These are phyloP conservation scores for Epithemia pelagica DNA, from an alignment of 108 stramenopile species.

Conservation along the genomic window DNA sequence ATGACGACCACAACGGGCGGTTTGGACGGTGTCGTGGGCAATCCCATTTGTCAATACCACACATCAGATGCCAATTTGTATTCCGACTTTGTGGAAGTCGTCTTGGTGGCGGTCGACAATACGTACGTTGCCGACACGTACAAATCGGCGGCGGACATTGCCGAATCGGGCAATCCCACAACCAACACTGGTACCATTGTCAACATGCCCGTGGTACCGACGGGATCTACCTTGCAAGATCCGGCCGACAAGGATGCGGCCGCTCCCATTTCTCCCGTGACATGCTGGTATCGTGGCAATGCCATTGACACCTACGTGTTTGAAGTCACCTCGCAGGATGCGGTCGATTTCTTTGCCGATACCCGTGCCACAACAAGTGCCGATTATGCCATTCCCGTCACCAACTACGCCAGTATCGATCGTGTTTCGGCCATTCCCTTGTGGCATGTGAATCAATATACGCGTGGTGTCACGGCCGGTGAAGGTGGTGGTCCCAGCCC, in stretches of 20 bases:
- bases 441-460: constrained; percentile 24
- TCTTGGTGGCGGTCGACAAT: constrained; percentile 13
- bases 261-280: constrained; percentile 21
- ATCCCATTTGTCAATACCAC: constrained; percentile 23
- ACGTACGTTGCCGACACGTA: constrained; percentile 14
- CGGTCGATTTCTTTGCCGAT: constrained; percentile 12
- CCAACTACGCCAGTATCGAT: constrained; percentile 4
- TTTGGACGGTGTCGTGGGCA: constrained; percentile 19
- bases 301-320: constrained; percentile 20
- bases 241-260: background rate
- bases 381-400: constrained; percentile 11
- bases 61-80: constrained; percentile 12
- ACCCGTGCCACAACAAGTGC: constrained; percentile 1
- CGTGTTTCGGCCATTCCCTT: constrained; percentile 15
- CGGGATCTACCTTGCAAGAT: constrained; percentile 16
- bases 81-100: constrained; percentile 19
- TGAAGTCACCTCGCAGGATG: constrained; percentile 15
- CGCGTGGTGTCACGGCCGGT: constrained; percentile 8
- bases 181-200: constrained; percentile 14
- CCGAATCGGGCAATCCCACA: background rate
- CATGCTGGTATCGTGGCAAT: constrained; percentile 11
- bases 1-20: constrained; percentile 16
- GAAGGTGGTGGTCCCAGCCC: constrained; percentile 15
- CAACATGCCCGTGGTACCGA: constrained; percentile 24
- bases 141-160: constrained; percentile 11